These are phyloP conservation scores for Talaromyces amestolkiae DNA, from an alignment of 2,329 filamentous ascomycete genomes.

Conservation along the genomic window DNA sequence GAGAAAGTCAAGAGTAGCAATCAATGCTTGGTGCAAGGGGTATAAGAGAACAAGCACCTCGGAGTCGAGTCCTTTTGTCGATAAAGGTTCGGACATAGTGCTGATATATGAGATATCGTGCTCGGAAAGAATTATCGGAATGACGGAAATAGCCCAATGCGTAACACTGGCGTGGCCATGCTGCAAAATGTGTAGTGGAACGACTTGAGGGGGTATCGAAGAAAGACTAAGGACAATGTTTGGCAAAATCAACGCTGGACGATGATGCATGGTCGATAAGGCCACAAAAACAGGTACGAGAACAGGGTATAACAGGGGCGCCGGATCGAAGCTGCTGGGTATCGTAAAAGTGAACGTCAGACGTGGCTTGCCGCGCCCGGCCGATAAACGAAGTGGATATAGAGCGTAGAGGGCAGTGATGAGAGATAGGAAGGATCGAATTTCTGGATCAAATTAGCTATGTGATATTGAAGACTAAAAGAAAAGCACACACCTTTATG, in stretches of 20 bases:
- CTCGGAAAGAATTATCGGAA: constrained; percentile 62
- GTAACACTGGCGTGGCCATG: constrained; percentile 58
- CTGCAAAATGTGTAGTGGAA: constrained; percentile 61
- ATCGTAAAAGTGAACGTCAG: constrained; percentile 55
- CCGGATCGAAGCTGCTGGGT: constrained; percentile 81
- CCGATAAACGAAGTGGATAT: constrained; percentile 60
- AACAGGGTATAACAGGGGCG: constrained; percentile 83
- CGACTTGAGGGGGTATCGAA: constrained; percentile 68
- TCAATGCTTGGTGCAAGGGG: constrained; percentile 76
- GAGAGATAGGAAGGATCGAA: constrained; percentile 32
- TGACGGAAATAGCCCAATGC: constrained; percentile 76
- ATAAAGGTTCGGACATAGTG: constrained; percentile 34
- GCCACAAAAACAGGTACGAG: constrained; percentile 73
- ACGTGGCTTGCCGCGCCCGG: constrained; percentile 30
- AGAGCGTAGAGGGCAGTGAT: constrained; percentile 34
- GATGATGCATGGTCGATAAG: constrained; percentile 65
- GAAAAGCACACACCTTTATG: constrained; percentile 34
- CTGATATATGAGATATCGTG: constrained; percentile 34
- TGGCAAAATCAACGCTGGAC: constrained; percentile 63
- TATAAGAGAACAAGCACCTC: constrained; percentile 68
- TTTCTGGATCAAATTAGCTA: constrained; percentile 29
- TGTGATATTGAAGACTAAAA: neutral
- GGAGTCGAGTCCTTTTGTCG: constrained; percentile 45
- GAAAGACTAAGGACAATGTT: constrained; percentile 80
- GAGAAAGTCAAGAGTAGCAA: constrained; percentile 70